These are phyloP conservation scores for Fusarium chlamydosporum DNA, from an alignment of 2,329 filamentous ascomycete genomes.

Conservation along the genomic window DNA sequence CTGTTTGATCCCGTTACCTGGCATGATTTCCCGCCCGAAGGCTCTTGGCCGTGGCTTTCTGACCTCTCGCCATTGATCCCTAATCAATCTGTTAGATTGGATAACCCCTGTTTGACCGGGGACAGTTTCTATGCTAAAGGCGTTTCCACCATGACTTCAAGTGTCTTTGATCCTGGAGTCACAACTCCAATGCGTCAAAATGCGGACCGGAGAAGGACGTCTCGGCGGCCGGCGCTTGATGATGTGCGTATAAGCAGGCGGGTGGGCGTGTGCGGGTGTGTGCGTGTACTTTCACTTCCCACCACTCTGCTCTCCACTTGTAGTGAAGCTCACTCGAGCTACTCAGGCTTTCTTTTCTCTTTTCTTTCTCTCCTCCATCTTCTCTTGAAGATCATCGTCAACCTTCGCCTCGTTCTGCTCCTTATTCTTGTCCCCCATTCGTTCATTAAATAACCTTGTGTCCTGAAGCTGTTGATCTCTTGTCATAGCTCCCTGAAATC, in stretches of 20 bases:
- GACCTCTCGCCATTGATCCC: constrained; percentile 28
- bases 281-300: constrained; percentile 43
- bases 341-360: constrained; percentile 44
- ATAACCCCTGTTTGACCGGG: constrained; percentile 32
- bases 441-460: constrained; percentile 31
- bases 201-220: constrained; percentile 41
- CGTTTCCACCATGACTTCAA: constrained; percentile 32
- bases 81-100: constrained; percentile 27
- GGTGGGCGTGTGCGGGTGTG: constrained; percentile 47
- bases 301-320: constrained; percentile 43
- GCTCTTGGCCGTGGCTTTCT: constrained; percentile 33
- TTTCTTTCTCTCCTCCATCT: constrained; percentile 42
- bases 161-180: constrained; percentile 27
- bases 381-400: constrained; percentile 32
- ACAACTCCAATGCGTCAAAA: constrained; percentile 33
- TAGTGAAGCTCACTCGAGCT: constrained; percentile 42
- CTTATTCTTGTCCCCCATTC: constrained; percentile 36
- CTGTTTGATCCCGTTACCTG: constrained; percentile 27
- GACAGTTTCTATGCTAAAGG: constrained; percentile 27
- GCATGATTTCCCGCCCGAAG: constrained; percentile 2
- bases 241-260: constrained; percentile 50
- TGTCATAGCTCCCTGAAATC: constrained; percentile 34
- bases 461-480: constrained; percentile 38
- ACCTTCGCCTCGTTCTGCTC: constrained; percentile 27
- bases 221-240: constrained; percentile 49